Base-by-base conservation (phyloP, 139 green algal species). In the Coccomyxa sp. region DNA sequence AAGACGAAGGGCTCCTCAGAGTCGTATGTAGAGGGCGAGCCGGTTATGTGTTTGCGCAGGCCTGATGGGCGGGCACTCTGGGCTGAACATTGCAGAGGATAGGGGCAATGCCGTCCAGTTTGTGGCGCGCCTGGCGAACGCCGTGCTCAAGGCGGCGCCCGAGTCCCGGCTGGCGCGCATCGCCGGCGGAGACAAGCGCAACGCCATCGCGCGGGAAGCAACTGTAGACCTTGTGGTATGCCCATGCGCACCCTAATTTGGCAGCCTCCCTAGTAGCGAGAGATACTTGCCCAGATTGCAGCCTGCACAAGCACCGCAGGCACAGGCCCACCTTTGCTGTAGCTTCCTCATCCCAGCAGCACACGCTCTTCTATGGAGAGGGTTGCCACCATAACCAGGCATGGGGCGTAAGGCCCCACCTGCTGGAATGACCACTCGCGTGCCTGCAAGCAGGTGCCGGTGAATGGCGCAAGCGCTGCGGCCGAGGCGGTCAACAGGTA, bases 161-260 rank as follows among this genome's bases (percentile, higher is more conserved):
- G 73, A 68, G 0, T 81, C 75, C n/a, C 77, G 85, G 24, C 73
- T 94, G 58, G 79, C 68, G 1, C 36, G 6, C 6, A 35, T 91
- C 34, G 12, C 14, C 0, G 91, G 86, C 35, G 92, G 92, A 2
- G 92, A 95, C 85, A 95, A 95, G 79, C 86, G 92, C 54, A 96
- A 96, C 68, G 90, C 90, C 34, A 91, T 96, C 40, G 73, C 92
- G 0, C 78, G 92, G 0, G 89, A 94, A 58, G 85, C 81, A 0
- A 31, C 6, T 1, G 86, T 82, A 4, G 36, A 83, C 0, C 6
- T 93, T 18, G 70, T 82, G 82, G 82, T 94, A 10, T 18, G 50
- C 5, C 27, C 5, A 31, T 22, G 5, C 50, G 27, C 5, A 64
- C 5, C 50, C 27, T 22, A 5, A 6, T n/a, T n/a, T n/a, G n/a